phyloP scores from a whole-genome alignment of 140 eudicot genomes.

The Stevia rebaudiana region DNA sequence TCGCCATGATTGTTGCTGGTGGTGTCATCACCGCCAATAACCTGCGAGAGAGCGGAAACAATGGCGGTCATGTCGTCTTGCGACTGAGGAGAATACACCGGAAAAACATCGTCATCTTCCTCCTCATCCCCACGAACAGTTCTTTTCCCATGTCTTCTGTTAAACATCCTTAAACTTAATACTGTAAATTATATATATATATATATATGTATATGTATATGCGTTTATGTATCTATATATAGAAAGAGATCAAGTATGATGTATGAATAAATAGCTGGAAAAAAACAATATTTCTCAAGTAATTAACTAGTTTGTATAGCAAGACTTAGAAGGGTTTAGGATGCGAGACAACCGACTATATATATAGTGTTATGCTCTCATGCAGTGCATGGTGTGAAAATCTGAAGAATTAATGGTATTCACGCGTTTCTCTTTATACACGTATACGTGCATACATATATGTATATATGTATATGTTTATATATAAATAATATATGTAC shows the following conservation, averaged over 20 bases:
- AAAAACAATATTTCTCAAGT: too few relatives aligned
- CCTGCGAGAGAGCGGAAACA: constrained; percentile 74
- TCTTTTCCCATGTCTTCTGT: constrained; percentile 45
- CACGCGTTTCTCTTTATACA: constrained; percentile 7
- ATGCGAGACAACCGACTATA: not conserved
- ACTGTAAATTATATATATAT: too few relatives aligned
- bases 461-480: not conserved
- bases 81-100: constrained; percentile 56
- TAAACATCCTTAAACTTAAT: constrained; percentile 25
- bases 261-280: too few relatives aligned
- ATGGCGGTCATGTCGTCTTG: constrained; percentile 72
- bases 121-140: constrained; percentile 32
- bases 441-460: not conserved
- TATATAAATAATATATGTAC: not conserved
- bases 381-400: constrained; percentile 23
- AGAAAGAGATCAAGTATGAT: too few relatives aligned
- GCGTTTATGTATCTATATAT: not conserved
- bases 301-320: constrained; percentile 2
- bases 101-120: constrained; percentile 36
- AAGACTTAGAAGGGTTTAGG: constrained; percentile 3
- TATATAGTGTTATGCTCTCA: constrained; percentile 11
- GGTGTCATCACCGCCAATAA: constrained; percentile 31
- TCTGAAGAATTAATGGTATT: not conserved
- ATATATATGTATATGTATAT: not conserved
- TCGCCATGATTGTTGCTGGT: not conserved